phyloP scores from a whole-genome alignment of 164 flowering plant genomes.

The Nymphaea colorata region DNA sequence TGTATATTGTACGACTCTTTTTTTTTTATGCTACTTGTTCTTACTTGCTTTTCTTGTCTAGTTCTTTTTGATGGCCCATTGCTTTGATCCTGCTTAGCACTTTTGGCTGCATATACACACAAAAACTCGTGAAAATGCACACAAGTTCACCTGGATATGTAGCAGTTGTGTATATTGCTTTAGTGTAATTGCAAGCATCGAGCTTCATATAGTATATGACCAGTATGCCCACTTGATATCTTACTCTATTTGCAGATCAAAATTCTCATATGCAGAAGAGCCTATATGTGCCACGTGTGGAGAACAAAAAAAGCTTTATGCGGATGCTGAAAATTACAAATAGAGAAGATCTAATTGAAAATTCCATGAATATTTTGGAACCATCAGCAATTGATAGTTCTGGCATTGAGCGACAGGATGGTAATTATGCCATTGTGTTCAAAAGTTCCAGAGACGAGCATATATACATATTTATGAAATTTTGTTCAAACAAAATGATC shows the following conservation, averaged over 20 bases:
- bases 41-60: too few relatives aligned
- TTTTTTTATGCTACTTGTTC: too few relatives aligned
- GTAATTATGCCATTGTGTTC: slow-evolving; percentile 19
- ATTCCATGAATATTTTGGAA: slow-evolving; percentile 91
- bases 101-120: too few relatives aligned
- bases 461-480: background rate
- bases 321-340: slow-evolving; percentile 72
- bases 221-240: background rate
- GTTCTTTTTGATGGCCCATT: too few relatives aligned
- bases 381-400: slow-evolving; percentile 59
- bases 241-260: slow-evolving; percentile 19
- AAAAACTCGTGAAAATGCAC: too few relatives aligned
- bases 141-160: background rate
- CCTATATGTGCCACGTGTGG: slow-evolving; percentile 94
- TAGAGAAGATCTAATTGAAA: slow-evolving; percentile 77
- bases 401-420: slow-evolving; percentile 89
- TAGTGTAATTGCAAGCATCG: background rate
- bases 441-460: background rate
- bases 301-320: slow-evolving; percentile 93
- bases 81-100: too few relatives aligned
- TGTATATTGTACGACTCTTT: too few relatives aligned
- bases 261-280: slow-evolving; percentile 38
- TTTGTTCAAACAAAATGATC: background rate
- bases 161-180: too few relatives aligned
- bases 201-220: background rate